Percentiles rank a stretch among this genome's conserved stretches.
Evolutionary conservation across 2,329 filamentous ascomycete genomes (phyloP).

Genomic region (Pyrenochaeta sp.): DNA sequence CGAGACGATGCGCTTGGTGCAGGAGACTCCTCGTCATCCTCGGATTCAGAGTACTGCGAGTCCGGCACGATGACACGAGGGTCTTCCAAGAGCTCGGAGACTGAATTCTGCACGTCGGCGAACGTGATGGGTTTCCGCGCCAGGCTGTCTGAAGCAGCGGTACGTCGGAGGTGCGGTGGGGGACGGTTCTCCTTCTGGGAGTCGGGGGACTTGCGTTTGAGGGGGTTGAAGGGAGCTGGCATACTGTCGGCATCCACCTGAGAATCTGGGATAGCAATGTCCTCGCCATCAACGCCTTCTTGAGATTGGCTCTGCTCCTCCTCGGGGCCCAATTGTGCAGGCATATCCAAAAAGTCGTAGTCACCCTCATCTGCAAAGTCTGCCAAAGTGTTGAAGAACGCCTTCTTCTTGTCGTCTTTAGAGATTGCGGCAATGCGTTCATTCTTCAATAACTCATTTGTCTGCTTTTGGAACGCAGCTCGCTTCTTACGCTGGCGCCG

Average conservation of each 20-base stretch:
- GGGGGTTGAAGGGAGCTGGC: slow-evolving; percentile 31
- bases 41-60: slow-evolving; percentile 53
- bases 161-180: slow-evolving; percentile 69
- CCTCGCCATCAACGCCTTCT: slow-evolving; percentile 22
- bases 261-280: slow-evolving; percentile 48
- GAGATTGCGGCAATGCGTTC: slow-evolving; percentile 92
- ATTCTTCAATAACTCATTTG: slow-evolving; percentile 84
- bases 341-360: slow-evolving; percentile 74
- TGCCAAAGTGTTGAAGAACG: slow-evolving; percentile 90
- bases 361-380: slow-evolving; percentile 77
- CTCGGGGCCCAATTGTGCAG: slow-evolving; percentile 39
- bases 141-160: slow-evolving; percentile 60
- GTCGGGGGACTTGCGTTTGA: slow-evolving; percentile 55
- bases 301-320: slow-evolving; percentile 41
- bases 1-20: slow-evolving; percentile 49
- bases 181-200: slow-evolving; percentile 55
- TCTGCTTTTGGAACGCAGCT: slow-evolving; percentile 89
- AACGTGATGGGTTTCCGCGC: slow-evolving; percentile 75
- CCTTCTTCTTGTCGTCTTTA: slow-evolving; percentile 85
- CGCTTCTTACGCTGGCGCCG: slow-evolving; percentile 81
- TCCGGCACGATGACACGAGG: slow-evolving; percentile 64
- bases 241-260: slow-evolving; percentile 35
- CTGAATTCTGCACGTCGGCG: slow-evolving; percentile 81
- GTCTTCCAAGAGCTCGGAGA: slow-evolving; percentile 83
- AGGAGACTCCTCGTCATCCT: slow-evolving; percentile 45